These are phyloP conservation scores for Candida koratica DNA, from an alignment of 805 yeast genomes.

Conservation along the genomic window DNA sequence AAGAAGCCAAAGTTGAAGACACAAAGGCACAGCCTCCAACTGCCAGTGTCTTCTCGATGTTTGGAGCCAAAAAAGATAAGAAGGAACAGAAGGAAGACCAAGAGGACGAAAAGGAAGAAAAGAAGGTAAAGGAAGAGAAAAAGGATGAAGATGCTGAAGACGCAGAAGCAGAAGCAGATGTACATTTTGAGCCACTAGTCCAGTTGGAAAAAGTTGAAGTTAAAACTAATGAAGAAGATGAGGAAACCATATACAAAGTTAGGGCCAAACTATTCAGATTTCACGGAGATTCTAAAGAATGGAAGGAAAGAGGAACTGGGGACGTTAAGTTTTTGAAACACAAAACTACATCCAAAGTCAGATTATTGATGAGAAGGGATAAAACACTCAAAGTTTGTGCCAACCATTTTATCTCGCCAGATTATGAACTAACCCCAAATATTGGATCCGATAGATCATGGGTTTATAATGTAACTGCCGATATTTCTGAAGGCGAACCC, in stretches of 20 bases:
- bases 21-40: constrained; percentile 44
- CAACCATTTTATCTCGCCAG: constrained; percentile 84
- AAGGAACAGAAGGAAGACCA: constrained; percentile 38
- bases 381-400: constrained; percentile 98
- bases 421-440: constrained; percentile 81
- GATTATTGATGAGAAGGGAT: constrained; percentile 98
- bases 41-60: constrained; percentile 86
- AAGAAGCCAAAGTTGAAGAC: constrained; percentile 18
- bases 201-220: constrained; percentile 94
- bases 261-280: constrained; percentile 94
- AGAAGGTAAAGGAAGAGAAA: constrained; percentile 23
- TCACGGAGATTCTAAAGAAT: constrained; percentile 78
- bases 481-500: constrained; percentile 90
- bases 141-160: constrained; percentile 56
- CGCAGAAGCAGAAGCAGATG: constrained; percentile 64
- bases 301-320: constrained; percentile 99
- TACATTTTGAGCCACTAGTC: constrained; percentile 95
- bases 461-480: constrained; percentile 95
- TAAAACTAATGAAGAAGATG: constrained; percentile 59
- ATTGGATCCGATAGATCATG: constrained; percentile 97
- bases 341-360: constrained; percentile 73
- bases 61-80: constrained; percentile 83
- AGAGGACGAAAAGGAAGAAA: constrained; percentile 23
- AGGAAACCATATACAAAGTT: constrained; percentile 51
- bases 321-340: constrained; percentile 94